Percentiles rank a stretch among this genome's conserved stretches.
phyloP scores from a whole-genome alignment of 768 basidiomycete genomes.

The Albatrellus ellisii region DNA sequence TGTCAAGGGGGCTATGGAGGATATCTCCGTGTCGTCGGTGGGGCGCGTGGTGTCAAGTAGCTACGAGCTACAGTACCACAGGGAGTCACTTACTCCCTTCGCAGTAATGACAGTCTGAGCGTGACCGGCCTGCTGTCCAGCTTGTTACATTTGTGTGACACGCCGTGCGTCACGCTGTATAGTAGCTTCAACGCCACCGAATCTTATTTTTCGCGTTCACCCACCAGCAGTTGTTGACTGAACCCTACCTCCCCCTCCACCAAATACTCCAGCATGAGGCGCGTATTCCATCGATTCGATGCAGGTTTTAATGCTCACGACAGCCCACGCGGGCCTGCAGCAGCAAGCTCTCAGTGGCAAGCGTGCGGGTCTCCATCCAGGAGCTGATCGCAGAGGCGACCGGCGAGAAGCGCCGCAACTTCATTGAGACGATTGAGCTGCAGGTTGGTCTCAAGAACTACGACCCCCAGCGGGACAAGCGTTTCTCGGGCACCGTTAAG shows the following conservation, averaged over 20 bases:
- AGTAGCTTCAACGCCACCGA: conserved; percentile 1
- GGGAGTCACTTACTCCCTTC: too few species aligned
- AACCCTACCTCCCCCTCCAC: not conserved
- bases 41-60: too few species aligned
- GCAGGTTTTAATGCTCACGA: not conserved
- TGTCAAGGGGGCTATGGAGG: too few species aligned
- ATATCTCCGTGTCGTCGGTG: too few species aligned
- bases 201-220: conserved; percentile 8
- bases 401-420: conserved; percentile 87
- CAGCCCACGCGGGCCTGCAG: conserved; percentile 15
- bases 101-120: too few species aligned
- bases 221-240: not conserved
- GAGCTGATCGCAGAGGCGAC: conserved; percentile 75
- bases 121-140: too few species aligned
- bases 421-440: conserved; percentile 91
- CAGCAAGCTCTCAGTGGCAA: conserved; percentile 95
- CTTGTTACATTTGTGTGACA: too few species aligned
- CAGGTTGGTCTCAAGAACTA: conserved; percentile 98
- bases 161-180: conserved; percentile 13
- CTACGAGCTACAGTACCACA: too few species aligned
- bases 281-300: not conserved
- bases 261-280: conserved; percentile 14
- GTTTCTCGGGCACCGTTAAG: conserved; percentile 99
- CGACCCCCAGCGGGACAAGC: conserved; percentile 99
- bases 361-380: conserved; percentile 97